Percentiles rank a stretch among this genome's conserved stretches.
These are phyloP conservation scores for Aspergillus hortae DNA, from an alignment of 2,329 filamentous ascomycete genomes.

Conservation along the genomic window DNA sequence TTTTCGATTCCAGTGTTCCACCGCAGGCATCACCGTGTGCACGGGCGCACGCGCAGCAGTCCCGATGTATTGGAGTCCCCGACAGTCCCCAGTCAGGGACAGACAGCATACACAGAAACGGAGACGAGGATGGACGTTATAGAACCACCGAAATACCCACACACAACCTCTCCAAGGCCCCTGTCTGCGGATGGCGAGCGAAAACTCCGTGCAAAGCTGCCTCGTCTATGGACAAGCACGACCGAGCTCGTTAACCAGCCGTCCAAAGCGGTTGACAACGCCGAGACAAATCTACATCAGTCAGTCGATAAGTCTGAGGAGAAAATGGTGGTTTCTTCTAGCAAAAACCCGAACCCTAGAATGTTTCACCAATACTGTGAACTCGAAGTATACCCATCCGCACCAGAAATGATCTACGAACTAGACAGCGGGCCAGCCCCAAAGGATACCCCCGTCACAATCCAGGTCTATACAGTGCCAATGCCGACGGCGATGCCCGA, in stretches of 20 bases:
- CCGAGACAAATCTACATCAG: background rate
- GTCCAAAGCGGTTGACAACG: background rate
- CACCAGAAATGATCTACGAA: conserved; percentile 29
- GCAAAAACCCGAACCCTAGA: conserved; percentile 13
- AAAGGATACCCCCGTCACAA: too few relatives aligned
- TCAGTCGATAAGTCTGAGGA: conserved; percentile 14
- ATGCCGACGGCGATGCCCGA: conserved; percentile 47
- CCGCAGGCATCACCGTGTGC: conserved; percentile 11
- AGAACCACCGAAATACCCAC: conserved; percentile 10
- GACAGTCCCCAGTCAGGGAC: conserved; percentile 3
- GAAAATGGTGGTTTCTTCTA: conserved; percentile 22
- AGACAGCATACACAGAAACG: background rate
- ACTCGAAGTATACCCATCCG: conserved; percentile 15
- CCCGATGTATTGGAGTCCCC: conserved; percentile 12
- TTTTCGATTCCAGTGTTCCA: conserved; percentile 17
- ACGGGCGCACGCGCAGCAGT: conserved; percentile 18
- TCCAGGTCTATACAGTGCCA: conserved; percentile 15
- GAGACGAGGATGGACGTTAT: conserved; percentile 9
- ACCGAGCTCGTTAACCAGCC: background rate
- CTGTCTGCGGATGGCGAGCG: conserved; percentile 19
- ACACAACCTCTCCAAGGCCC: conserved; percentile 9
- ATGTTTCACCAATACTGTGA: conserved; percentile 18
- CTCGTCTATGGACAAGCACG: conserved; percentile 23
- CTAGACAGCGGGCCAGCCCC: conserved; percentile 21
- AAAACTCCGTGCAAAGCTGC: conserved; percentile 19